Evolutionary conservation across 768 basidiomycete genomes (phyloP), one percentile per base, ranked within the genome.

Genomic region (Mycena pura): DNA sequence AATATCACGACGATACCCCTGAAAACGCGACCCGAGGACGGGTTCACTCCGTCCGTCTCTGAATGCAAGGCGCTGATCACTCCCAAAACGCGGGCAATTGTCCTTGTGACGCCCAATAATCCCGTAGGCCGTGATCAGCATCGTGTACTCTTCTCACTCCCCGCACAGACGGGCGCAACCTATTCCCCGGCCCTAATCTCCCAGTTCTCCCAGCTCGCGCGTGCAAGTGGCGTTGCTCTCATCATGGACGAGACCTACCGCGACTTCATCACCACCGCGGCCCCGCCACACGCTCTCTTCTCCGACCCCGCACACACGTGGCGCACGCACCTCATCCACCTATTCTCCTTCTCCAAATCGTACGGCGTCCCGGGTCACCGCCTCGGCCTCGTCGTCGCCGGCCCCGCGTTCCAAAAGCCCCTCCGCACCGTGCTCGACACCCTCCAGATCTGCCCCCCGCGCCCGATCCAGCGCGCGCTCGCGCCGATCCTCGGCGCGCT

Each of bases 171-270:
- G 0, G 93, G 93, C 6, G 85, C 88, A 0, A 82, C 83, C 1
- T 93, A 93, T 66, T 72, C 88, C 0, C 80, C 84, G 0, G 67
- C 72, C 0, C 78, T 91, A 6, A 72, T 95, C 24, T 71, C 77
- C 0, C 74, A 82, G 5, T 95, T 93, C 64, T 82, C 83, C 2
- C 64, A 76, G 0, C 82, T 95, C 3, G 90, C 92, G 0, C 74
- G 69, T 21, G 75, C 80, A 49, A 72, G 79, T 25, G 77, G 80
- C 1, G 67, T 93, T 17, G 88, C 91, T 0, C 81, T 95, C 22
- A 80, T 95, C 34, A 47, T 96, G n/a, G 93, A 96, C 73, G 92
- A 94, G 74, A 95, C 93, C 1, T 96, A 96, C 73, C 83, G 92
- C 13, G 92, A 95, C 70, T 93, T 95, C 68, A 72, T 83, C n/a